Evolutionary conservation across 2,329 filamentous ascomycete species (phyloP), one percentile per base, ranked within the genome.

Genomic region (Cytospora paraplurivora): DNA sequence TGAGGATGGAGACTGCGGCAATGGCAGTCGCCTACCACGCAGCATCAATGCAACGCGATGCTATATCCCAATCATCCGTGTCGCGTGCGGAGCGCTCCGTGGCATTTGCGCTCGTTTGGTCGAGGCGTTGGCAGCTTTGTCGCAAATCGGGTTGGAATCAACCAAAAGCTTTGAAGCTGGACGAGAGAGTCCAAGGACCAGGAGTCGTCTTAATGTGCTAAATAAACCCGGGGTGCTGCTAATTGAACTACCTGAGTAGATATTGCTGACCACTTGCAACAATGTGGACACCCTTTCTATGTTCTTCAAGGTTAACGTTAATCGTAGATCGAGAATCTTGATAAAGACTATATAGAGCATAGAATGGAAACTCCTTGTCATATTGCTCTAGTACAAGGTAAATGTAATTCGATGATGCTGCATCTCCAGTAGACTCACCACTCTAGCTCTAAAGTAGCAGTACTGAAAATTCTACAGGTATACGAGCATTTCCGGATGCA

Each of bases 31-130:
- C 63, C 62, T 65, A 54, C 63, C 62, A 57, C 59, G 60, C 59
- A 64, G 65, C 65, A 67, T 67, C 56, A 65, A 67, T 59, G 65
- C 65, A 44, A 60, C 49, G 52, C 59, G 41, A 44, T 65, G 59
- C 51, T 66, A 59, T 65, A 47, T 56, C 58, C 56, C 59, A 53
- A 47, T 59, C 65, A 65, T 66, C 33, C 65, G 65, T 49, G 50
- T 41, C 49, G 50, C 38, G 47, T 51, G 11, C 41, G 34, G 56
- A 34, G 65, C 53, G n/a, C 13, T 49, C 34, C 54, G 54, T 56
- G 57, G 62, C 19, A 55, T 61, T 50, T 35, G 52, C 21, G 38
- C 59, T 34, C 38, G 55, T 51, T 33, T 50, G 41, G 27, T 56
- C 44, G 21, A 47, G 8, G 44, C 17, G 44, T 47, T 47, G n/a